phyloP scores from a whole-genome alignment of 495 filamentous ascomycete genomes.

The Cetradonia linearis region DNA sequence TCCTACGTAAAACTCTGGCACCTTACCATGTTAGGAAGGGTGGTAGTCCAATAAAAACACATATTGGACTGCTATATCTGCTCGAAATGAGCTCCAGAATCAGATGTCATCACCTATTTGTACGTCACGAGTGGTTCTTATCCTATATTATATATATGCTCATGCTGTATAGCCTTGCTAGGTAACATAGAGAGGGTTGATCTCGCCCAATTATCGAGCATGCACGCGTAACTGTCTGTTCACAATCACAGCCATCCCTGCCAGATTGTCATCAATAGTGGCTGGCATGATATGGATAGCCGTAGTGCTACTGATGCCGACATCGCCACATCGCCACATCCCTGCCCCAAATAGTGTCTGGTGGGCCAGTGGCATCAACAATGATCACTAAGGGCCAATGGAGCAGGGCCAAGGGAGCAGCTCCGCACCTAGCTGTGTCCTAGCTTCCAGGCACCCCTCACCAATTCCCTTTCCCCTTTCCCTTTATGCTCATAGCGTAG shows the following conservation, averaged over 20 bases:
- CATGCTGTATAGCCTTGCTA: no score
- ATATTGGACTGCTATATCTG: no score
- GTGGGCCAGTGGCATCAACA: neutral
- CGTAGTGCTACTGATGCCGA: neutral
- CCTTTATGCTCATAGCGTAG: neutral
- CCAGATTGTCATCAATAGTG: neutral
- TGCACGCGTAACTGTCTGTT: no score
- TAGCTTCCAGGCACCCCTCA: neutral
- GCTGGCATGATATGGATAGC: neutral
- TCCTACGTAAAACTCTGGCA: no score
- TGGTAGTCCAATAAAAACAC: no score
- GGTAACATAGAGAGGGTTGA: no score
- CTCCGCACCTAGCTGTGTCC: neutral
- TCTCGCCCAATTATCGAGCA: no score
- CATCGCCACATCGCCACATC: neutral
- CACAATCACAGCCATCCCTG: neutral
- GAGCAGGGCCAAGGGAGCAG: neutral
- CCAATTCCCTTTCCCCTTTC: neutral
- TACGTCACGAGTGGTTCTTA: no score
- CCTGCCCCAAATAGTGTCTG: neutral
- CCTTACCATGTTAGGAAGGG: no score
- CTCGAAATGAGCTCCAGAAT: no score
- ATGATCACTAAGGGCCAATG: neutral
- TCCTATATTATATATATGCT: no score
- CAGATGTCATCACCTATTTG: no score